Base-by-base conservation (phyloP, 176 grass and related monocot genomes). In the Paspalum vaginatum region DNA sequence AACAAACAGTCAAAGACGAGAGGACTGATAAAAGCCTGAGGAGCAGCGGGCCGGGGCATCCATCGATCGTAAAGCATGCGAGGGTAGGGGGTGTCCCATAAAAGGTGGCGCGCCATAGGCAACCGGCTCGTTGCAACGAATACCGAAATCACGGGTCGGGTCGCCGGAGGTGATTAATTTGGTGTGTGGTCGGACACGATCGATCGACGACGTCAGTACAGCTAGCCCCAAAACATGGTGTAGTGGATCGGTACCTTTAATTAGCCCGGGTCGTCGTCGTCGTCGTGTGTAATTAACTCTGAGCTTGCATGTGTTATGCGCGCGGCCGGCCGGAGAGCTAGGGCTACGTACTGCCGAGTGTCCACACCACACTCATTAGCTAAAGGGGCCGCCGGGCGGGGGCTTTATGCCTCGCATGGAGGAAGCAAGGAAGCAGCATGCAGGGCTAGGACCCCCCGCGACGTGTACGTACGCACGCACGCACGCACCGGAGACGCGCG, bases 381-480 rank as follows among this genome's bases (percentile, higher is more conserved):
- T 46, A 79, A 66, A 44, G 20, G 4, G 32, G 32, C 32, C 32
- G 32, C n/a, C n/a, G 13, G 53, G 22, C 58, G 49, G 11, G 53
- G 50, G 78, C 52, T 84, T 82, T 85, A 61, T 89, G 87, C 72
- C 44, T 51, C 21, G 65, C 42, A 38, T 57, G 55, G 63, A 61
- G 80, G 91, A 87, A 84, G 79, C 79, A 82, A 78, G 81, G 69
- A 74, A 39, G 64, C 85, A 44, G 42, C 68, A 12, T 40, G 50
- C 44, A 64, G 27, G 70, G 75, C 76, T 68, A 46, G 24, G 14
- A 0, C 37, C 77, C 70, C 10, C 70, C 61, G 17, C 81, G 45
- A 78, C 74, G 52, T 73, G 65, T 21, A 26, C 45, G 9, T 22
- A 38, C 65, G 12, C 40, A 8, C 40, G n/a, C n/a, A n/a, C n/a